These are phyloP conservation scores for Pythium grandisporangium DNA, from an alignment of 352 stramenopile species.

Conservation along the genomic window DNA sequence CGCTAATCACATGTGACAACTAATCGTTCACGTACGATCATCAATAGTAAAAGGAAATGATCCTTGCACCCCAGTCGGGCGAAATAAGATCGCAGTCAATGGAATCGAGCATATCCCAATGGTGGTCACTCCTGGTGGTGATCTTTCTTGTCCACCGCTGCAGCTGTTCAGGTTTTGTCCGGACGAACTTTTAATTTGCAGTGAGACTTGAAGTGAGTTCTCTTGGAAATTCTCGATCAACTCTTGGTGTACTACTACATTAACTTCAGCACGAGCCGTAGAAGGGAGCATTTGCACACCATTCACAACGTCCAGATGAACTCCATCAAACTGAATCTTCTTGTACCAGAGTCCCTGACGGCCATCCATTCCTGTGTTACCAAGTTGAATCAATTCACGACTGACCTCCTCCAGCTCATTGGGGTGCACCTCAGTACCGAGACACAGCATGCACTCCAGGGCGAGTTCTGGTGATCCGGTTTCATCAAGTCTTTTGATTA, in stretches of 20 bases:
- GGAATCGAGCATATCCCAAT: constrained; percentile 19
- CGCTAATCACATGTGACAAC: not conserved
- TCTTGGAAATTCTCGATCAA: constrained; percentile 11
- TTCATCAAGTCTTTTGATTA: too few species aligned
- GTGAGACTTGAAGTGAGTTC: constrained; percentile 3
- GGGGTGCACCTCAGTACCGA: not conserved
- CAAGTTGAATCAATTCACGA: too few species aligned
- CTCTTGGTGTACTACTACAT: constrained; percentile 11
- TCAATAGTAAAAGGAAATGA: constrained; percentile 22
- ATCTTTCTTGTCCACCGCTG: too few species aligned
- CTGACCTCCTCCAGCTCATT: not conserved
- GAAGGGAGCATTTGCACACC: constrained; percentile 10
- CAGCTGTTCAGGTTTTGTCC: too few species aligned
- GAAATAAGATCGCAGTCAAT: constrained; percentile 25
- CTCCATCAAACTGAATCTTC: constrained; percentile 5
- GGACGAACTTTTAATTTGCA: too few species aligned
- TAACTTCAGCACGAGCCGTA: constrained; percentile 4
- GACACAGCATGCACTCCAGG: not conserved
- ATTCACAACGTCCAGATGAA: constrained; percentile 5
- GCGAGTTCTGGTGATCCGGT: too few species aligned
- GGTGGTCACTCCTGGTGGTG: too few species aligned
- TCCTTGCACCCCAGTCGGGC: constrained; percentile 25
- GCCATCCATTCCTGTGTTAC: too few species aligned
- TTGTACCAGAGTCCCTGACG: too few species aligned
- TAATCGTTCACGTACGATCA: constrained; percentile 13